Conservation (phyloP, 1,139 yeast species). For the Yamadazyma diddensiae region DNA sequence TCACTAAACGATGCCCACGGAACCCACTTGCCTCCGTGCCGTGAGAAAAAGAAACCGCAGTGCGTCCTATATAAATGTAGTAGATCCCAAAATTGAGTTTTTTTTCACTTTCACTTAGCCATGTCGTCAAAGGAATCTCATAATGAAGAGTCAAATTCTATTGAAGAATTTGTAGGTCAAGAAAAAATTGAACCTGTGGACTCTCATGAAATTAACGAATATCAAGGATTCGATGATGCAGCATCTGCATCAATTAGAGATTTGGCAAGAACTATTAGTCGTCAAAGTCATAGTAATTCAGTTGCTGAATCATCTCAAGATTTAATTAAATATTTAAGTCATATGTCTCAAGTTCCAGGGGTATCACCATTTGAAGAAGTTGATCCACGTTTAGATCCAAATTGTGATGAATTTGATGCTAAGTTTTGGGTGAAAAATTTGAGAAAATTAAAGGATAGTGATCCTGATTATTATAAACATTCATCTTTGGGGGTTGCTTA, state of each 20-base stretch:
- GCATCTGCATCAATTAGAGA: conserved; percentile 26
- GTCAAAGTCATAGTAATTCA: conserved; percentile 18
- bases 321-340: conserved; percentile 49
- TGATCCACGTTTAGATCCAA: conserved; percentile 26
- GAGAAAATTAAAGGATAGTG: conserved; percentile 27
- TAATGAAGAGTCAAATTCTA: conserved; percentile 11
- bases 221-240: conserved; percentile 27
- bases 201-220: conserved; percentile 22
- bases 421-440: conserved; percentile 32
- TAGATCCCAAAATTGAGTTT: background rate
- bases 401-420: conserved; percentile 54
- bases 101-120: background rate
- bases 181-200: conserved; percentile 3
- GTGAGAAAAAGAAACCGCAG: too few species aligned
- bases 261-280: conserved; percentile 33
- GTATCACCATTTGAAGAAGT: conserved; percentile 28
- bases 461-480: conserved; percentile 64
- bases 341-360: conserved; percentile 56
- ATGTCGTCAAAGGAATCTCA: conserved; percentile 7
- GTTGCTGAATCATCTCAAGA: conserved; percentile 34
- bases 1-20: too few species aligned
- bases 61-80: background rate
- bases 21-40: too few species aligned
- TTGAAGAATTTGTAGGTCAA: conserved; percentile 11
- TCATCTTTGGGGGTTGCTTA: conserved; percentile 67